These are phyloP conservation scores for Datisca glomerata DNA, from an alignment of 306 rosid species.

Conservation along the genomic window DNA sequence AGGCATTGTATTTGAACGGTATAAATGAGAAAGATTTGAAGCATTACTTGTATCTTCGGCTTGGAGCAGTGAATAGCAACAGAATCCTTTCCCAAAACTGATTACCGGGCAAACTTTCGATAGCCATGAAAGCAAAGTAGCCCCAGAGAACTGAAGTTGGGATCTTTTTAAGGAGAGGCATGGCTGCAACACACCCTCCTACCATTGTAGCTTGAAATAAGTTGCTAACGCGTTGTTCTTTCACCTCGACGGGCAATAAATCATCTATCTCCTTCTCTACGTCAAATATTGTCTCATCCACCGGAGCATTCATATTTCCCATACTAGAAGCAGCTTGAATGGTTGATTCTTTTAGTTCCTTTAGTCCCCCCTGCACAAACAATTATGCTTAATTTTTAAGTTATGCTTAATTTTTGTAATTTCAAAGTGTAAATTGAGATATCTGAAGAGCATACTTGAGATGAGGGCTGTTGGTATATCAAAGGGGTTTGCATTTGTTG, in stretches of 20 bases:
- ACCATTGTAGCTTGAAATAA: constrained; percentile 79
- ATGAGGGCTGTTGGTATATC: constrained; percentile 58
- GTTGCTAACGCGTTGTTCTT: constrained; percentile 89
- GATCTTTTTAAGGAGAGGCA: constrained; percentile 85
- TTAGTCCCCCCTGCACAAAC: constrained; percentile 64
- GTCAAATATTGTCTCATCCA: constrained; percentile 73
- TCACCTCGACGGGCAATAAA: constrained; percentile 88
- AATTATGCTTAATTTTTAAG: not conserved
- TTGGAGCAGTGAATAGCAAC: constrained; percentile 87
- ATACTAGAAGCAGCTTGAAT: constrained; percentile 70
- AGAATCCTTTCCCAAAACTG: constrained; percentile 98
- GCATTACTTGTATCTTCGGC: constrained; percentile 69
- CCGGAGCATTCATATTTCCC: constrained; percentile 79
- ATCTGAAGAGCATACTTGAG: constrained; percentile 29
- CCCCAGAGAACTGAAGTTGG: constrained; percentile 99
- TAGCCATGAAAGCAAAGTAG: constrained; percentile 97
- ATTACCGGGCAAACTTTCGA: constrained; percentile 94
- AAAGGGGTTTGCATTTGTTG: constrained; percentile 96
- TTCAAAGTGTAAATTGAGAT: too few relatives aligned
- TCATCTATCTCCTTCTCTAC: constrained; percentile 94
- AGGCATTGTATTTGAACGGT: not conserved
- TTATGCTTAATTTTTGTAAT: not conserved
- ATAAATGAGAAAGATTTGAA: not conserved
- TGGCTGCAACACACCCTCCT: constrained; percentile 93
- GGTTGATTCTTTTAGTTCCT: constrained; percentile 79